phyloP scores from a whole-genome alignment of 345 rosid species.

The Arabidopsis thaliana region TAIR10.1 NC_003070.9:3365501-3366000 shows the following conservation, averaged over 20 bases:
- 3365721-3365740: conserved; percentile 28
- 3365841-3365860: conserved; percentile 3
- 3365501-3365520: conserved; percentile 34
- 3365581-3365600: conserved; percentile 42
- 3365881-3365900: not conserved
- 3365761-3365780: conserved; percentile 26
- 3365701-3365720: conserved; percentile 29
- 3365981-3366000: conserved; percentile 30
- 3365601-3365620: conserved; percentile 38
- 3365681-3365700: conserved; percentile 40
- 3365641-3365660: conserved; percentile 39
- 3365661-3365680: conserved; percentile 41
- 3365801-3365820: conserved; percentile 29
- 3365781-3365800: not conserved
- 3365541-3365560: conserved; percentile 43
- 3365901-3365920: conserved; percentile 20
- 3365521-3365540: conserved; percentile 28
- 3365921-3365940: conserved; percentile 2
- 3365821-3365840: conserved; percentile 21
- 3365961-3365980: conserved; percentile 17
- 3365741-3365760: conserved; percentile 10
- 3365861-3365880: conserved; percentile 32
- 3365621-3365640: conserved; percentile 41
- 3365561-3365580: conserved; percentile 40
- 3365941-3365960: conserved; percentile 13